Percentiles rank a stretch among this genome's conserved stretches.
These are phyloP conservation scores for Populus hybrid DNA, from an alignment of 441 rosid genomes.

Conservation along the genomic window DNA sequence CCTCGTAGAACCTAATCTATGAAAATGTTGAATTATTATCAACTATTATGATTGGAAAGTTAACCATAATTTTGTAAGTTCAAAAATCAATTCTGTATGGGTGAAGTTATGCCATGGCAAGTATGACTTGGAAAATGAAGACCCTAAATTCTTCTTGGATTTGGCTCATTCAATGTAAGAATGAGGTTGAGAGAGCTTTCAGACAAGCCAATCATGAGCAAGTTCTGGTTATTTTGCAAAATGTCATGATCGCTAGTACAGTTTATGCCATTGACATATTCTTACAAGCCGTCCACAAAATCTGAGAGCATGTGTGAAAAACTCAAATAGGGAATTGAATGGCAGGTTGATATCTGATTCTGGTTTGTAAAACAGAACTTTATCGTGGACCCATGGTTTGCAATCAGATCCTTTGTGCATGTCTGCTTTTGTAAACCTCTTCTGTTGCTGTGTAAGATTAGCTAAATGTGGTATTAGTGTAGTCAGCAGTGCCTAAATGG, in stretches of 20 bases:
- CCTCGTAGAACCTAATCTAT: too few species aligned
- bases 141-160: background rate
- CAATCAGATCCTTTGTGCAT: background rate
- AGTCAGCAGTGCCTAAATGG: background rate
- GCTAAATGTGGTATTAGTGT: background rate
- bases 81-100: background rate
- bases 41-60: background rate
- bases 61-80: background rate
- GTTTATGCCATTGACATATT: background rate
- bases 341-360: background rate
- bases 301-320: background rate
- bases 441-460: background rate
- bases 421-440: slow-evolving; percentile 1
- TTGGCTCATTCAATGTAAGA: background rate
- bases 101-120: background rate
- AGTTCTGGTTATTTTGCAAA: background rate
- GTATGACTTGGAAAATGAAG: background rate
- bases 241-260: background rate
- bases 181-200: background rate
- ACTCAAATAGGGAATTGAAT: background rate
- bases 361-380: background rate
- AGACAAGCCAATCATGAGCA: background rate
- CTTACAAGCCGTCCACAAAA: background rate
- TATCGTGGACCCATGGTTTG: background rate
- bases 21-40: too few species aligned